Evolutionary conservation across 2,329 filamentous ascomycete genomes (phyloP), one percentile per base, ranked within the genome.

Genomic region (Lecanoromycetidae sp.): DNA sequence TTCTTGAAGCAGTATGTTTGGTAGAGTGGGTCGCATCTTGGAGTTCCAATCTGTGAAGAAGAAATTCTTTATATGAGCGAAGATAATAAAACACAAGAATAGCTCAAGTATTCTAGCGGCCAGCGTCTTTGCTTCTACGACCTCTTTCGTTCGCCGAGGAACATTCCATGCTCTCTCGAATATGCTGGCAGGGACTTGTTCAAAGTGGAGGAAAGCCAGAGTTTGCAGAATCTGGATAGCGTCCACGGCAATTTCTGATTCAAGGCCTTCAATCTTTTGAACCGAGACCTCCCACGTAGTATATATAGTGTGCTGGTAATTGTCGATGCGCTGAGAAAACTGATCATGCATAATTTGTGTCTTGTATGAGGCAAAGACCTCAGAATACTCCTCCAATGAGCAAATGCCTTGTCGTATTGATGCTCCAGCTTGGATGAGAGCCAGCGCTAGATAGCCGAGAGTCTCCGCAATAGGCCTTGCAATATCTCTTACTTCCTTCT

Each of bases 271-370:
- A 32, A 53, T 56, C 33, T 36, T 54, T 27, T 50, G 45, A 26
- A 58, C 57, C 2, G 58, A 57, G 13, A 61, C 49, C 23, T 63
- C 59, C 52, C 55, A 63, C 8, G 60, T 58, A 3, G 60, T 51
- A 53, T 54, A 53, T 54, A 58, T 30, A 44, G 5, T 38, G 23
- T 38, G 34, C 19, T 39, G 23, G 20, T 38, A n/a, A 17, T 44
- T 41, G 27, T 55, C 17, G 46, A 52, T 25, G 27, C 34, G 25
- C 19, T 48, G 39, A 9, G 44, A 22, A 13, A 40, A 17, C 13
- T 48, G 26, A 29, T 50, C 37, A 9, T 32, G 39, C 44, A 56
- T 46, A 26, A 54, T 54, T 10, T 33, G 40, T 36, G 50, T 56
- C 23, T 41, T 44, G 23, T 39, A 20, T 10, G 27, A 15, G 8